Conservation (phyloP, 352 stramenopile species). For the Globisporangium nagaii region DNA sequence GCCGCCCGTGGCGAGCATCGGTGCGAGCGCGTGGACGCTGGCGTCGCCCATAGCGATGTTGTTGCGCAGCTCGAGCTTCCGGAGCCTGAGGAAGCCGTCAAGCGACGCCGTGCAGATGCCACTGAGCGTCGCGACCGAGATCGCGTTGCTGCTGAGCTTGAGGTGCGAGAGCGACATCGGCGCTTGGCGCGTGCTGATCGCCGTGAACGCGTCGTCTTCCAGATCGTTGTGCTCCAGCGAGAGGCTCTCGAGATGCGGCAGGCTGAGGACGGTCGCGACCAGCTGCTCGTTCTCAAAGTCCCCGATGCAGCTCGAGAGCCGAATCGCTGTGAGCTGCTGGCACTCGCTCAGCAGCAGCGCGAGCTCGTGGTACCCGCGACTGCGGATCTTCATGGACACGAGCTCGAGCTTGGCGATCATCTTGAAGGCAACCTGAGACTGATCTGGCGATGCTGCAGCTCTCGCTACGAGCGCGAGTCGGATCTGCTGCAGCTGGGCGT, state of each 20-base stretch:
- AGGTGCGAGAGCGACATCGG: constrained; percentile 34
- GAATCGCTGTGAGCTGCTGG: constrained; percentile 30
- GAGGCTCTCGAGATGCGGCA: constrained; percentile 30
- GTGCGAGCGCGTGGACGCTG: constrained; percentile 52
- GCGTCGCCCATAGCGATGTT: constrained; percentile 62
- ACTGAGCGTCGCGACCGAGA: constrained; percentile 39
- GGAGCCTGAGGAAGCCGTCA: constrained; percentile 40
- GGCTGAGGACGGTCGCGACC: constrained; percentile 30
- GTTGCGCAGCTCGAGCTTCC: constrained; percentile 54
- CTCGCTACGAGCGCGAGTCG: constrained; percentile 17
- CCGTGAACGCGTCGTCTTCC: constrained; percentile 54
- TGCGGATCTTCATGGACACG: constrained; percentile 62
- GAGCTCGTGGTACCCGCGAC: constrained; percentile 38
- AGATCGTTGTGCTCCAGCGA: constrained; percentile 79
- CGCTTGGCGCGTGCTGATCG: constrained; percentile 14
- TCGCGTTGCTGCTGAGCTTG: constrained; percentile 55
- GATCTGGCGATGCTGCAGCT: neutral
- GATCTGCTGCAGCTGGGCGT: constrained; percentile 37
- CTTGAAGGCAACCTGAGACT: neutral
- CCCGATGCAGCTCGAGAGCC: constrained; percentile 53
- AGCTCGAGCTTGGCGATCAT: constrained; percentile 46
- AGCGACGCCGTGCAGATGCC: constrained; percentile 41
- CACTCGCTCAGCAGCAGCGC: constrained; percentile 28
- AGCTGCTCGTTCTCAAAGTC: constrained; percentile 55
- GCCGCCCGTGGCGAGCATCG: constrained; percentile 41